Conservation (phyloP, 2,329 filamentous ascomycete genomes). For the Myrmaecium sp. region DNA sequence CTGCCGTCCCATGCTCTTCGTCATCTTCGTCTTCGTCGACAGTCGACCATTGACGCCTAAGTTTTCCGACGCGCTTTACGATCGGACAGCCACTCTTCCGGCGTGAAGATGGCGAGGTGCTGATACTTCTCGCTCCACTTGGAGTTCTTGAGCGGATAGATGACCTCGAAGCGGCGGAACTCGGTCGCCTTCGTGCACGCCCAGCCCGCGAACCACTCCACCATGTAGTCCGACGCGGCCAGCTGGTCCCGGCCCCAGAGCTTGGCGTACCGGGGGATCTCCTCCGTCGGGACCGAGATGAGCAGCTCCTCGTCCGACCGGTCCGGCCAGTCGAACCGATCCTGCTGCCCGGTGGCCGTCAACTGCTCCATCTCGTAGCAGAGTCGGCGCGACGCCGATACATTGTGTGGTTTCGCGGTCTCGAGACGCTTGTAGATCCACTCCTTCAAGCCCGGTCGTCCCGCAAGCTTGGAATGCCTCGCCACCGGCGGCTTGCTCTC, state of each 20-base stretch:
- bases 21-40: too few species aligned
- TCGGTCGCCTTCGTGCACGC: constrained; percentile 7
- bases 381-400: too few species aligned
- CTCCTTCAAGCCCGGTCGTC: constrained; percentile 1
- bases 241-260: constrained; percentile 10
- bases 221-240: constrained; percentile 12
- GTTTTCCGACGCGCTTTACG: too few species aligned
- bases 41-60: too few species aligned
- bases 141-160: constrained; percentile 4
- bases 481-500: neutral
- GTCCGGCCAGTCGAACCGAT: too few species aligned
- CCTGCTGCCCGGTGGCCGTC: too few species aligned
- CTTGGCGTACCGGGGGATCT: constrained; percentile 5
- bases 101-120: neutral
- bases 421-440: constrained; percentile 1
- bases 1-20: too few species aligned
- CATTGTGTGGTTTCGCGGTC: too few species aligned
- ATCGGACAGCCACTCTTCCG: too few species aligned
- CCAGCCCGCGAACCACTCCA: constrained; percentile 18
- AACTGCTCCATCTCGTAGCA: too few species aligned
- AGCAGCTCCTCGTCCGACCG: neutral
- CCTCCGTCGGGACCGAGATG: neutral
- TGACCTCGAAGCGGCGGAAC: constrained; percentile 13
- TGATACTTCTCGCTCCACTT: constrained; percentile 1
- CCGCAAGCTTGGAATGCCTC: constrained; percentile 1